phyloP scores from a whole-genome alignment of 306 rosid species.

The Psophocarpus tetragonolobus region DNA sequence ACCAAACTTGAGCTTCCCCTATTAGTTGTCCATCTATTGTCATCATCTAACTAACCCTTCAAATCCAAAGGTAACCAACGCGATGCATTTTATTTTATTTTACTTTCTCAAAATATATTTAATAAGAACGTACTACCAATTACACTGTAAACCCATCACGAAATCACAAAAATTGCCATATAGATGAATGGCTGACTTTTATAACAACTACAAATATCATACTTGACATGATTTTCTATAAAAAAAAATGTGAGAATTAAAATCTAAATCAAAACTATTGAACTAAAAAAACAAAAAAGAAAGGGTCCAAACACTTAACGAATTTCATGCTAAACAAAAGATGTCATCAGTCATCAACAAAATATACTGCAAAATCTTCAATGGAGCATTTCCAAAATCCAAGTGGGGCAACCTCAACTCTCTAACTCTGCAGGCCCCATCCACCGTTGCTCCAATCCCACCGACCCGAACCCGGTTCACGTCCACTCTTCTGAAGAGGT shows the following conservation, averaged over 20 bases:
- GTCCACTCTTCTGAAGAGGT: conserved; percentile 59
- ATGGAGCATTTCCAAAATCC: conserved; percentile 70
- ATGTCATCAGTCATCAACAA: conserved; percentile 68
- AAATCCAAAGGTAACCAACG: conserved; percentile 15
- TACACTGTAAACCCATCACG: not conserved
- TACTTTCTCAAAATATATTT: not conserved
- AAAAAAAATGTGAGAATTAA: not conserved
- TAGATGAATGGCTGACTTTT: not conserved
- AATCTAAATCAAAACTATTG: not conserved
- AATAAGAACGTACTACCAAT: not conserved
- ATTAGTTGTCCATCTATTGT: not conserved
- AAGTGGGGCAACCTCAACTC: conserved; percentile 64
- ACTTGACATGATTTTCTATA: not conserved
- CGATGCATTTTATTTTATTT: not conserved
- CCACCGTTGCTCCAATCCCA: conserved; percentile 30
- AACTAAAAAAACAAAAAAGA: not conserved
- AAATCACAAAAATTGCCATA: not conserved
- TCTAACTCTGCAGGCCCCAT: conserved; percentile 52
- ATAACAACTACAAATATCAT: not conserved
- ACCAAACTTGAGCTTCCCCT: conserved; percentile 6
- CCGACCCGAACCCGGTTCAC: conserved; percentile 51
- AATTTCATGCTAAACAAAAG: conserved; percentile 39
- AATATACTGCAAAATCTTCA: conserved; percentile 77
- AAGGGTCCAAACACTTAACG: conserved; percentile 33
- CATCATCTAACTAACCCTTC: conserved; percentile 24